Evolutionary conservation across 306 rosid species (phyloP).

Genomic region (Citrullus amarus): DNA sequence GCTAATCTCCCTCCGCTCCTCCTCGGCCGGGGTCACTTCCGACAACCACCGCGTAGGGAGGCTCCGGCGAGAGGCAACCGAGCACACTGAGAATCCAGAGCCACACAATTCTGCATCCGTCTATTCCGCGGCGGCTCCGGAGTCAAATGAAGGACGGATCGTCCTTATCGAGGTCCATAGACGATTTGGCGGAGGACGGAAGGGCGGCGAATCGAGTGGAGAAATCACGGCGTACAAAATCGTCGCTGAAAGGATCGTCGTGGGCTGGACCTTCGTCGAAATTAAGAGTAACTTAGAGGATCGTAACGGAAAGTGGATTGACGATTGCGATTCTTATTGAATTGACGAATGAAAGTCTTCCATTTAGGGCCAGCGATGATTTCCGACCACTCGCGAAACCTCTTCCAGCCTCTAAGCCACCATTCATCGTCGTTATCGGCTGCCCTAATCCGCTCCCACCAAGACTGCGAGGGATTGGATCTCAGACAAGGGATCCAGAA

Average conservation of each 20-base stretch:
- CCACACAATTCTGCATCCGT: neutral
- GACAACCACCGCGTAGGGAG: neutral
- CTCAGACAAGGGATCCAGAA: conserved; percentile 15
- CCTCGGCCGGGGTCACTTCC: neutral
- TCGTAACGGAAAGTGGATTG: conserved; percentile 38
- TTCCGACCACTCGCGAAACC: conserved; percentile 53
- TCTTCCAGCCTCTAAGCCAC: conserved; percentile 45
- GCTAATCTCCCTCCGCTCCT: neutral
- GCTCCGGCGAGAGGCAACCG: neutral
- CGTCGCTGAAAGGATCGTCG: conserved; percentile 10
- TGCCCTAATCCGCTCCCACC: conserved; percentile 35
- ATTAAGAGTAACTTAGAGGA: conserved; percentile 46
- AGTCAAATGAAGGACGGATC: conserved; percentile 22
- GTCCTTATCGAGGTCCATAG: conserved; percentile 34
- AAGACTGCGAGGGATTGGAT: neutral
- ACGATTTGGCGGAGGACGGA: conserved; percentile 31
- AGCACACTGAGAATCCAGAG: neutral
- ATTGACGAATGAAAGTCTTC: conserved; percentile 63
- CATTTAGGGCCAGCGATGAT: conserved; percentile 56
- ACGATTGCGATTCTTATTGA: conserved; percentile 16
- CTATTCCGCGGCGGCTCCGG: neutral
- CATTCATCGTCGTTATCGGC: conserved; percentile 24
- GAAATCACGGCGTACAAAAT: conserved; percentile 23
- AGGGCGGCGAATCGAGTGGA: conserved; percentile 45
- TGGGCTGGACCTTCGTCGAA: conserved; percentile 44